phyloP scores from a whole-genome alignment of 495 filamentous ascomycete species.

The Penicillium paxilli region DNA sequence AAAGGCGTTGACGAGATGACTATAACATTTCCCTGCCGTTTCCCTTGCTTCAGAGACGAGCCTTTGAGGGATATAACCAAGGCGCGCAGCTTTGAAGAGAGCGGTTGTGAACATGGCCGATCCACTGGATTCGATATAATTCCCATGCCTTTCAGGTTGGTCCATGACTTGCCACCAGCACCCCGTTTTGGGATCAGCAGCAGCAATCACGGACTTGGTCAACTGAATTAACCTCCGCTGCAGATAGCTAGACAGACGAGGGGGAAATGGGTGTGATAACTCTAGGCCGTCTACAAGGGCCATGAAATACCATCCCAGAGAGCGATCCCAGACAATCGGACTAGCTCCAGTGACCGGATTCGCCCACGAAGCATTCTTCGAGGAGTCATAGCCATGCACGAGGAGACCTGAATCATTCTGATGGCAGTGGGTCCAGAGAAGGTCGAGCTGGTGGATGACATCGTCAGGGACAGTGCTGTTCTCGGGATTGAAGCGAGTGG shows the following conservation, averaged over 20 bases:
- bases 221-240: conserved; percentile 38
- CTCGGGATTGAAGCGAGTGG: conserved; percentile 34
- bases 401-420: conserved; percentile 49
- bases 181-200: conserved; percentile 45
- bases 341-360: conserved; percentile 53
- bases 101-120: conserved; percentile 62
- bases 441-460: conserved; percentile 52
- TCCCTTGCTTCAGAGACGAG: neutral
- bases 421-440: conserved; percentile 51
- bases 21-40: conserved; percentile 32
- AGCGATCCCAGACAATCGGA: conserved; percentile 57
- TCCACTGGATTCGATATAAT: conserved; percentile 62
- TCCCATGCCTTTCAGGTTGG: conserved; percentile 43
- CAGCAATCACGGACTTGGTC: conserved; percentile 39
- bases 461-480: conserved; percentile 37
- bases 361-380: conserved; percentile 55
- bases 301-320: conserved; percentile 62
- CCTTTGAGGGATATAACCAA: conserved; percentile 33
- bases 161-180: conserved; percentile 65
- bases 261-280: conserved; percentile 8
- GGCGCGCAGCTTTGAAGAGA: conserved; percentile 50
- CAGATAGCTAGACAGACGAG: neutral
- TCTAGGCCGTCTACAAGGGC: conserved; percentile 57
- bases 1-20: conserved; percentile 40
- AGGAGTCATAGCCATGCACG: conserved; percentile 60